Evolutionary conservation across 371 early-diverging fungal genomes (phyloP).

Genomic region (Apophysomyces elegans): DNA sequence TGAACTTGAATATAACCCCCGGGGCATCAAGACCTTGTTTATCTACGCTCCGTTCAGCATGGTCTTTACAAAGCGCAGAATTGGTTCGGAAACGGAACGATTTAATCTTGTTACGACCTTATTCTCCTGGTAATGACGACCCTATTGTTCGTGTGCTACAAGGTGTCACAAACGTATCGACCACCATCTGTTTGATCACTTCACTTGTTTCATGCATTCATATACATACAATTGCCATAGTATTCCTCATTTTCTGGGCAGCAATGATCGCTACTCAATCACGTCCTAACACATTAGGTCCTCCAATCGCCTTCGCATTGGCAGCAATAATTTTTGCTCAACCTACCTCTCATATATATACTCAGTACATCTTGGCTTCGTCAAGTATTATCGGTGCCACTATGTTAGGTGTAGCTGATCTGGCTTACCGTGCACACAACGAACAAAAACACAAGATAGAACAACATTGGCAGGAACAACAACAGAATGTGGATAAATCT

Average conservation of each 20-base stretch:
- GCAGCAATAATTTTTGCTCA: neutral
- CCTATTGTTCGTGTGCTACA: neutral
- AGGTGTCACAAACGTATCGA: neutral
- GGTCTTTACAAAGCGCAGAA: constrained; percentile 25
- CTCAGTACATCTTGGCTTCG: neutral
- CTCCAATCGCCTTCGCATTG: neutral
- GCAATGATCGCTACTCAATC: neutral
- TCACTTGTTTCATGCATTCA: neutral
- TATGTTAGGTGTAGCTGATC: constrained; percentile 9
- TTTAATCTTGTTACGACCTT: neutral
- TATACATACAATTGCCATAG: neutral
- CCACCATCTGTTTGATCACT: neutral
- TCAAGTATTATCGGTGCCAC: neutral
- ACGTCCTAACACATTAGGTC: neutral
- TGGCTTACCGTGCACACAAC: constrained; percentile 7
- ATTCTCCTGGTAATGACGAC: neutral
- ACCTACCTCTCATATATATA: neutral
- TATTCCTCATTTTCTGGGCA: neutral
- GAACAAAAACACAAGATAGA: constrained; percentile 4
- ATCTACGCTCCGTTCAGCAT: constrained; percentile 31
- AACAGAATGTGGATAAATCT: constrained; percentile 16
- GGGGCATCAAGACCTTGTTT: constrained; percentile 23
- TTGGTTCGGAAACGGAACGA: neutral
- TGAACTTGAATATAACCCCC: neutral
- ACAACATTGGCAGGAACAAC: constrained; percentile 14